These are phyloP conservation scores for Nitzschia sp. DNA, from an alignment of 108 stramenopile genomes.

Conservation along the genomic window DNA sequence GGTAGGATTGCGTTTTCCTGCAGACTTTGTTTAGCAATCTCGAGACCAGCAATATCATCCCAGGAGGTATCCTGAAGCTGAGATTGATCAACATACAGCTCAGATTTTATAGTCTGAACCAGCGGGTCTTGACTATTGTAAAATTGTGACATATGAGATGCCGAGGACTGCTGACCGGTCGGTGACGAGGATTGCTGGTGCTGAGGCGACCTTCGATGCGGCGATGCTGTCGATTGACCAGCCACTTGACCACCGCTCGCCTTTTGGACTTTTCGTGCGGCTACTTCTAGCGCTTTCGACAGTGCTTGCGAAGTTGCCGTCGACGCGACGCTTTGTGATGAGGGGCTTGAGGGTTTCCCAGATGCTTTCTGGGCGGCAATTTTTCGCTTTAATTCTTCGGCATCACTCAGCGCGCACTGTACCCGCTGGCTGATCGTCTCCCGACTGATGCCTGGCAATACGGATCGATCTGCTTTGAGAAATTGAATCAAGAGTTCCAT, in stretches of 20 bases:
- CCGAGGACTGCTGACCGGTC: not conserved
- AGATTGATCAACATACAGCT: slow-evolving; percentile 60
- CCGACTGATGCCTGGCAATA: slow-evolving; percentile 7
- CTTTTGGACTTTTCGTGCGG: slow-evolving; percentile 13
- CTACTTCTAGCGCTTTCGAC: not conserved
- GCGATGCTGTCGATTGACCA: slow-evolving; percentile 2
- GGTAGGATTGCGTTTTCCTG: slow-evolving; percentile 95
- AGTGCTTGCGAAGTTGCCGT: not conserved
- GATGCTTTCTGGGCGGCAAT: not conserved
- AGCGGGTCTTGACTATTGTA: slow-evolving; percentile 43
- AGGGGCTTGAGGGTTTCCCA: not conserved
- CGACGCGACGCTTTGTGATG: not conserved
- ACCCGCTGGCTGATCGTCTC: slow-evolving; percentile 33
- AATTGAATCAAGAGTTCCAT: slow-evolving; percentile 41
- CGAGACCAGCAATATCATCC: slow-evolving; percentile 79
- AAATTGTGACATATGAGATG: not conserved
- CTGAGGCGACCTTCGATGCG: not conserved
- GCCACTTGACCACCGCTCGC: not conserved
- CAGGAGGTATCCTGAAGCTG: slow-evolving; percentile 41
- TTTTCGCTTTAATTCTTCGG: slow-evolving; percentile 41
- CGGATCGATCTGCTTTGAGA: slow-evolving; percentile 25
- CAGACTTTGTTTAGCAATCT: slow-evolving; percentile 81
- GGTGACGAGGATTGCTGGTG: not conserved
- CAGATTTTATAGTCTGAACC: slow-evolving; percentile 49
- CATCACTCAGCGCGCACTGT: slow-evolving; percentile 40